Evolutionary conservation across 305 asterid genomes (phyloP), one percentile per base, ranked within the genome.

Genomic region (Fraxinus ornus): DNA sequence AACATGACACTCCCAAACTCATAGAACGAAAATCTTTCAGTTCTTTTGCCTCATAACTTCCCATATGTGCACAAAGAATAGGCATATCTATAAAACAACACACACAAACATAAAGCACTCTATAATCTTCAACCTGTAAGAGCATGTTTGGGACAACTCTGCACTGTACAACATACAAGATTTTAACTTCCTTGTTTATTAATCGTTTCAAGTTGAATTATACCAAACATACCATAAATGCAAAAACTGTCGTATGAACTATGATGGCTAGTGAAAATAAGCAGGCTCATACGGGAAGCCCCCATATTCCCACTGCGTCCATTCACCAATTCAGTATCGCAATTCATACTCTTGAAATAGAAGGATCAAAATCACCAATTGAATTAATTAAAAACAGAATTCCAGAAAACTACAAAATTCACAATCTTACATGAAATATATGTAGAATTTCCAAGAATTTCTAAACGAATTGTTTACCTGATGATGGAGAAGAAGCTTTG

Each of bases 401-500:
- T 24, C 36, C 21, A 68, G 55, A 28, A 52, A 44, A 49, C 33
- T 24, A 41, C 26, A 24, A 78, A 82, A 19, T 2, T 76, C 49
- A 21, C 71, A 33, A 22, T 30, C 83, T 21, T 13, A n/a, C 36
- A 35, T 28, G 78, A 35, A 5, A 13, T 55, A 26, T 19, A n/a
- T 19, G 12, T 19, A 57, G 78, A 79, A 79, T 78, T 49, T 74
- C n/a, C 33, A 72, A 5, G 33, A 86, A 62, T 3, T 19, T 62
- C 70, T 44, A 1, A 57, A 79, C 60, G 26, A 79, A 19, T 12
- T 47, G 26, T 62, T 85, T 81, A 91, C 97, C 95, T 35, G 93
- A 78, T 78, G 91, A 87, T 81, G 92, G 89, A 4, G 93, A 81
- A 80, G 88, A 88, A 79, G 87, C 90, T 78, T 44, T 91, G 75